Base-by-base conservation (phyloP, 2,329 filamentous ascomycete species). In the Chrysoporthe austroafricana region DNA sequence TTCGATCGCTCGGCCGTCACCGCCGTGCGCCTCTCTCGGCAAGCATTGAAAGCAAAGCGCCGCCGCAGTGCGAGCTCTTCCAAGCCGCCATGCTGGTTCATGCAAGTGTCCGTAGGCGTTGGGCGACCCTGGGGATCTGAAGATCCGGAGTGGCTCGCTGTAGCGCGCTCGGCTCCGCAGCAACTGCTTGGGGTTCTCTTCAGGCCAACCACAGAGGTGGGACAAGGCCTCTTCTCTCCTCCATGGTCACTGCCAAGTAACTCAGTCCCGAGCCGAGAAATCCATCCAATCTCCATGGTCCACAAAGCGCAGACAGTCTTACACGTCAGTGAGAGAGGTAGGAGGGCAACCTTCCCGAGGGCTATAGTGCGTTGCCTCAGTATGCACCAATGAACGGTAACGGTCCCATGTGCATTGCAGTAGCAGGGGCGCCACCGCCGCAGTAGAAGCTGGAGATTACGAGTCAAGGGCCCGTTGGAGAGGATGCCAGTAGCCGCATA, bases 111-210 rank as follows among this genome's bases (percentile, higher is more conserved):
- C 64, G 62, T 50, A 54, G 21, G 61, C 34, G n/a, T 60, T 48
- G 36, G 39, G 46, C 42, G 34, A 21, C 43, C 58, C 57, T 44
- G 39, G 59, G n/a, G 44, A n/a, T 48, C 16, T 50, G 26, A 50
- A 52, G 21, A 50, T 46, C 46, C 42, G 58, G 43, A 57, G 54
- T 67, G 61, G 67, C 60, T 64, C 42, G 46, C 39, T 50, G 32
- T 58, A 69, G 64, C 58, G 64, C 52, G 59, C 67, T 59, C 60
- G 60, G 64, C 58, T 64, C 42, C 57, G 50, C 39, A 69, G 64
- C 64, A 42, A 67, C 11, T 67, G 61, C 50, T 61, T 39, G 50
- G 61, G 61, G 48, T 46, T n/a, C 46, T 44, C 34, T 69, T 56
- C 36, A 18, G 64, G 48, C 56, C 50, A 67, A 52, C 57, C 58